Evolutionary conservation across 345 rosid genomes (phyloP), one percentile per base, ranked within the genome.

Genomic region (Linum usitatissimum): DNA sequence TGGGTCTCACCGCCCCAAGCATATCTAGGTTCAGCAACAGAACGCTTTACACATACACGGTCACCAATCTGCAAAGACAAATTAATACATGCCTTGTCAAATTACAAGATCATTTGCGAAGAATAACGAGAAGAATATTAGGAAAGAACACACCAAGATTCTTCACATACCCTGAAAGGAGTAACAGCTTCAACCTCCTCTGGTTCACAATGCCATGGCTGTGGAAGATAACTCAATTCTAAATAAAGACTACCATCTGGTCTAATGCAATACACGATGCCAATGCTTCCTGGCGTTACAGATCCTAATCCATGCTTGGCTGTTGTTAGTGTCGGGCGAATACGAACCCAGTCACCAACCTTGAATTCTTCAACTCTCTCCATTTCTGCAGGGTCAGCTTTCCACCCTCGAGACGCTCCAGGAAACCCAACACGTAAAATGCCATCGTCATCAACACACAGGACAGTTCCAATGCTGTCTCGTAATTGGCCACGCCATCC

Each of bases 1-100:
- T 93, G 99, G 17, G 99, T 93, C 86, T 93, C 99, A 66, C 97
- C 97, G 62, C 94, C 97, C 99, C 99, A 93, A 66, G 90, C 97
- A 84, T 79, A 93, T 71, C 96, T 83, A 61, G 99, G 99, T 77
- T 90, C 99, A 9, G 99, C 94, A 75, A 93, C 97, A 70, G 99
- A 87, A 55, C 99, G 84, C 81, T 90, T 93, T 71, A 90, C 99
- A 57, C 97, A 93, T 61, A 90, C 95, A 48, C 81, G 80, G 63
- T 90, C 89, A 61, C 99, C 96, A 69, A 87, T 90, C 99, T 93
- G 82, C 42, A 70, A 78, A 70, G 59, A 73, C 30, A 18, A 54
- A 67, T 40, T 39, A 15, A 61, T 67, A 15, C 23, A 31, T 56
- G 6, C 10, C 5, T 28, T 39, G 6, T 30, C 55, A 10, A 15